phyloP scores from a whole-genome alignment of 306 rosid species.

The Hylodesmum podocarpum region DNA sequence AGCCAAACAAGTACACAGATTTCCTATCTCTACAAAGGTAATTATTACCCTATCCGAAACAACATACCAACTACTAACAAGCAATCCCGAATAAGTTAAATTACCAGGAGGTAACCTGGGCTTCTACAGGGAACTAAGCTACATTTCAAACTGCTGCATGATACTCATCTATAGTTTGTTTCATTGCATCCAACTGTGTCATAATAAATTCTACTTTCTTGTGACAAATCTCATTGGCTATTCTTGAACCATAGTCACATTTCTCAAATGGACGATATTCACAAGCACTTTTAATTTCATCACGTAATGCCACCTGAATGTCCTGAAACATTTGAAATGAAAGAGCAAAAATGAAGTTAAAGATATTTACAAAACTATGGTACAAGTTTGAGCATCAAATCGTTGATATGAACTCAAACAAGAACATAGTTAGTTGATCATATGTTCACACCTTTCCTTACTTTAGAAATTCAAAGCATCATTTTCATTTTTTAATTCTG shows the following conservation, averaged over 20 bases:
- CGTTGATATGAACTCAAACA: conserved; percentile 21
- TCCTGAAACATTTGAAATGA: conserved; percentile 44
- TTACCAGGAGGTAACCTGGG: not conserved
- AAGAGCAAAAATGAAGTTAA: not conserved
- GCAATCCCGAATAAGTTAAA: not conserved
- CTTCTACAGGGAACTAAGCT: conserved; percentile 17
- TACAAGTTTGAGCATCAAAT: not conserved
- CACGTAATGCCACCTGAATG: conserved; percentile 84
- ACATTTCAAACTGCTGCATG: conserved; percentile 46
- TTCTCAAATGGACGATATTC: conserved; percentile 97
- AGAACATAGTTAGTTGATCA: not conserved
- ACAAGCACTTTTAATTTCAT: conserved; percentile 91
- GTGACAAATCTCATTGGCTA: conserved; percentile 79
- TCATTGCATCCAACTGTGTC: conserved; percentile 76
- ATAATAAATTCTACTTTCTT: conserved; percentile 71
- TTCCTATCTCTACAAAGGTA: not conserved
- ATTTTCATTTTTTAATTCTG: not conserved
- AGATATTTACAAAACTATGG: not conserved
- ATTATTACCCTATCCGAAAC: not conserved
- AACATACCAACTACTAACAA: not conserved
- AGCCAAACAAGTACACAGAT: not conserved
- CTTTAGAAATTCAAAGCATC: not conserved
- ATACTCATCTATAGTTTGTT: conserved; percentile 70
- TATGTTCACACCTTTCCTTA: not conserved
- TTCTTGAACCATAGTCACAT: conserved; percentile 85